Percentiles rank a stretch among this genome's conserved stretches.
These are phyloP conservation scores for Prunus campanulata DNA, from an alignment of 306 rosid species.

Conservation along the genomic window DNA sequence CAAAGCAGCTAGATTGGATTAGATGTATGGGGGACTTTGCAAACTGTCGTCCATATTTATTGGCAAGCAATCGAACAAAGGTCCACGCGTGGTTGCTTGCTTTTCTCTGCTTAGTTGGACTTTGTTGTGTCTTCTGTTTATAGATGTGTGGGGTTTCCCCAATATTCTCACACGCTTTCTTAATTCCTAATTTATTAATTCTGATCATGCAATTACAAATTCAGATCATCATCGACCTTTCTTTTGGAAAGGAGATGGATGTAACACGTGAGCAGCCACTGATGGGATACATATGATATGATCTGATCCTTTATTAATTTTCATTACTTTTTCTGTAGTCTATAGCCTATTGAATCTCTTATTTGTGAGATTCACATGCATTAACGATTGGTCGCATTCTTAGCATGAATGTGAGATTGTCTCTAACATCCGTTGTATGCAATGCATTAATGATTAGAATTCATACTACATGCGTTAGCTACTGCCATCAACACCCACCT, in stretches of 20 bases:
- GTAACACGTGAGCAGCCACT: neutral
- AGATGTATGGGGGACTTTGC: neutral
- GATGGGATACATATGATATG: neutral
- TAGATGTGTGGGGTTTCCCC: conserved; percentile 17
- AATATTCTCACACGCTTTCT: conserved; percentile 26
- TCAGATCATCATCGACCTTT: neutral
- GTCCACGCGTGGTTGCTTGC: too few species aligned
- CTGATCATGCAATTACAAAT: neutral
- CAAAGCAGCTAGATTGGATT: neutral
- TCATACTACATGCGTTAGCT: too few species aligned
- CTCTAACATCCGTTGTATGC: too few species aligned
- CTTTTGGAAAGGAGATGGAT: neutral
- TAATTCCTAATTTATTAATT: conserved; percentile 3
- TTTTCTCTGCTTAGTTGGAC: conserved; percentile 41
- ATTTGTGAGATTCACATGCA: too few species aligned
- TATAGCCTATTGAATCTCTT: neutral
- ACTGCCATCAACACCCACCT: too few species aligned
- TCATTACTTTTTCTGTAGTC: neutral
- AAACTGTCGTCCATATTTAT: conserved; percentile 53
- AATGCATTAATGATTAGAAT: too few species aligned
- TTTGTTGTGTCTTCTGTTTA: neutral
- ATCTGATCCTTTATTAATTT: neutral
- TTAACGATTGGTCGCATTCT: too few species aligned
- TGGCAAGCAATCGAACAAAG: too few species aligned
- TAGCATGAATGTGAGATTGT: too few species aligned